A percentile compares a stretch with the other conserved stretches of the same genome.
phyloP scores from a whole-genome alignment of 805 yeast genomes.

The Yarrowia bubula region DNA sequence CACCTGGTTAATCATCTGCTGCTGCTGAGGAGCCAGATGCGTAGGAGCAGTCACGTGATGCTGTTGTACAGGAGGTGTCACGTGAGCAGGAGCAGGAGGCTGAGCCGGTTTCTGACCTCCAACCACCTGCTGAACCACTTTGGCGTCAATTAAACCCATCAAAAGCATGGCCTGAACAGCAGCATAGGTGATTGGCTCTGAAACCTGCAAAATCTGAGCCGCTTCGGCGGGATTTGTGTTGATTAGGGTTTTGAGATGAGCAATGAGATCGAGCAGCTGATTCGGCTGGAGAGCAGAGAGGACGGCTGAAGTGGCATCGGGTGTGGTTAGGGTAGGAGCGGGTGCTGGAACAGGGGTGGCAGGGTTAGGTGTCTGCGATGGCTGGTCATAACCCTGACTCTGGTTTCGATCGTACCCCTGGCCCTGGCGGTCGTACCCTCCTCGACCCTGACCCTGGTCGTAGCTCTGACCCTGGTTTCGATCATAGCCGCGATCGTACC shows the following conservation, averaged over 20 bases:
- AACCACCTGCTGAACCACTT: slow-evolving; percentile 34
- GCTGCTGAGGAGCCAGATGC: slow-evolving; percentile 43
- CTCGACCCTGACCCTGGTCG: neutral
- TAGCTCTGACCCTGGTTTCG: neutral
- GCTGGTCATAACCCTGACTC: neutral
- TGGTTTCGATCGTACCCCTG: slow-evolving; percentile 25
- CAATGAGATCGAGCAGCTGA: slow-evolving; percentile 50
- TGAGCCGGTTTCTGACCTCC: slow-evolving; percentile 28
- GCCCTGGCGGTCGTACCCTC: neutral
- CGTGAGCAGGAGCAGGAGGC: slow-evolving; percentile 24
- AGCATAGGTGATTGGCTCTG: slow-evolving; percentile 67
- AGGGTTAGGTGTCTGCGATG: neutral
- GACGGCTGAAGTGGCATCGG: slow-evolving; percentile 48
- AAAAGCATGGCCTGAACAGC: slow-evolving; percentile 65
- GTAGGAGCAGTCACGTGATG: slow-evolving; percentile 28
- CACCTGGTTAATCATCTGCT: slow-evolving; percentile 50
- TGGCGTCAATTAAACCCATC: slow-evolving; percentile 40
- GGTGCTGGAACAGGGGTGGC: slow-evolving; percentile 11
- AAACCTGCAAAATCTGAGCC: slow-evolving; percentile 57
- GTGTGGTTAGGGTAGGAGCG: slow-evolving; percentile 44
- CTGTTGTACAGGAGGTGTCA: slow-evolving; percentile 27
- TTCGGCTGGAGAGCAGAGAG: slow-evolving; percentile 47
- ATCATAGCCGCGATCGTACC: no score
- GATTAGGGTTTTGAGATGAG: slow-evolving; percentile 59
- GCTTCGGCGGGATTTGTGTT: slow-evolving; percentile 58